Evolutionary conservation across 2,329 filamentous ascomycete species (phyloP).

Genomic region (Alternaria alternata): DNA sequence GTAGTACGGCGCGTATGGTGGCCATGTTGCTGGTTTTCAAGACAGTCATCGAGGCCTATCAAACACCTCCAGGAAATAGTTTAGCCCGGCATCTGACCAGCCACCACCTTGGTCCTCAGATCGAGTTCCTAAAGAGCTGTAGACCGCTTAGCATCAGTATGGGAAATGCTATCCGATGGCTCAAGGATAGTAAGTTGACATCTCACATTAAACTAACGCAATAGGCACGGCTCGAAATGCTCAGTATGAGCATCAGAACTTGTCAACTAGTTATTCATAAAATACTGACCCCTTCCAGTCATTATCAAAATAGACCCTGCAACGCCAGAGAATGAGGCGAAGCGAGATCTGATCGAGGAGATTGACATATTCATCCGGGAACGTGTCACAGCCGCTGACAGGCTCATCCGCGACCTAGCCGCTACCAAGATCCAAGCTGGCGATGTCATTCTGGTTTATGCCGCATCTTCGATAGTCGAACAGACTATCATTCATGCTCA

Average conservation of each 20-base stretch:
- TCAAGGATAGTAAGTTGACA: constrained; percentile 71
- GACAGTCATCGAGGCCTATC: constrained; percentile 91
- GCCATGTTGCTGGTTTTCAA: constrained; percentile 91
- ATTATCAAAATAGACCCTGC: constrained; percentile 92
- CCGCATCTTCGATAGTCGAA: constrained; percentile 85
- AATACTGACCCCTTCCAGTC: constrained; percentile 52
- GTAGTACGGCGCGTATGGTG: constrained; percentile 86
- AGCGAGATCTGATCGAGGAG: constrained; percentile 76
- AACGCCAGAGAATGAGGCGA: constrained; percentile 81
- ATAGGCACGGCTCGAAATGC: neutral
- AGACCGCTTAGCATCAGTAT: constrained; percentile 96
- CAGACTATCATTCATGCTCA: constrained; percentile 79
- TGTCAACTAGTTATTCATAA: neutral
- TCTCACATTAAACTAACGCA: neutral
- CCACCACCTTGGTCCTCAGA: constrained; percentile 91
- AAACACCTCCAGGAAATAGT: constrained; percentile 82
- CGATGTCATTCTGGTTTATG: constrained; percentile 86
- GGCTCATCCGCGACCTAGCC: constrained; percentile 81
- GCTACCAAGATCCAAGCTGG: constrained; percentile 78
- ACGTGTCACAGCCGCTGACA: constrained; percentile 84
- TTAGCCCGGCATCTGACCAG: constrained; percentile 90
- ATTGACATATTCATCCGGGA: constrained; percentile 93
- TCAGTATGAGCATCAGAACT: neutral
- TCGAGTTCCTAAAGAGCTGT: constrained; percentile 91
- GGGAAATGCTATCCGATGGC: constrained; percentile 93